Base-by-base conservation (phyloP, 257 asterid genomes). In the Knoxia roxburghii region DNA sequence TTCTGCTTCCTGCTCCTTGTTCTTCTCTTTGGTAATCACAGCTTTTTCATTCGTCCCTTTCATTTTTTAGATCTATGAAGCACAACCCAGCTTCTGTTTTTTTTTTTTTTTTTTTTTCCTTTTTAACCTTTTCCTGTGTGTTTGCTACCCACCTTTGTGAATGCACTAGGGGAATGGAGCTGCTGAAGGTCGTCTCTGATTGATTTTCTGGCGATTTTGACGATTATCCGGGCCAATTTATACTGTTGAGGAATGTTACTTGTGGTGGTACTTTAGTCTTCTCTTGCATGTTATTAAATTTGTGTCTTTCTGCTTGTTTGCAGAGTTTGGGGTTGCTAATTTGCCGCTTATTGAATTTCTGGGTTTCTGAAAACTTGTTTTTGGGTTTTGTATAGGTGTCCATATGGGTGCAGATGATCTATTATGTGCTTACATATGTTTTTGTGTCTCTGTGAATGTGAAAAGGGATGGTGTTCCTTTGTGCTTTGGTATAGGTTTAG, bases 61-160 rank as follows among this genome's bases (percentile, higher is more conserved):
- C 80, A 75, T 85, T 82, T 75, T 83, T 82, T 84, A 88, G 95
- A 90, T 86, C 95, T 83, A 73, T 75, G 65, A 33, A 55, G 67
- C 71, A 61, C 67, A 41, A 4, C 20, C 33, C 20, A 55, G 51
- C 10, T 51, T 18, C 12, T 69, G 43, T 23, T 64, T 51, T 10
- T 45, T 12, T 35, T 61, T 67, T 54, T 56, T 15, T 41, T 37
- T 9, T 37, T 37, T n/a, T n/a, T n/a, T n/a, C n/a, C n/a, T n/a
- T n/a, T n/a, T n/a, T n/a, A n/a, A n/a, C 41, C 41, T 37, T 3
- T 37, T 37, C 41, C 6, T 37, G 64, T 21, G 15, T 21, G 33
- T 6, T 6, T 33, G 21, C 18, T 29, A 24, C 39, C 30, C 26
- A 4, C 23, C 6, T 37, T 43, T n/a, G 21, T 33, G 49, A 48